Evolutionary conservation across 164 flowering plant genomes (phyloP), one percentile per base, ranked within the genome.

Genomic region (Stephania cephalantha): DNA sequence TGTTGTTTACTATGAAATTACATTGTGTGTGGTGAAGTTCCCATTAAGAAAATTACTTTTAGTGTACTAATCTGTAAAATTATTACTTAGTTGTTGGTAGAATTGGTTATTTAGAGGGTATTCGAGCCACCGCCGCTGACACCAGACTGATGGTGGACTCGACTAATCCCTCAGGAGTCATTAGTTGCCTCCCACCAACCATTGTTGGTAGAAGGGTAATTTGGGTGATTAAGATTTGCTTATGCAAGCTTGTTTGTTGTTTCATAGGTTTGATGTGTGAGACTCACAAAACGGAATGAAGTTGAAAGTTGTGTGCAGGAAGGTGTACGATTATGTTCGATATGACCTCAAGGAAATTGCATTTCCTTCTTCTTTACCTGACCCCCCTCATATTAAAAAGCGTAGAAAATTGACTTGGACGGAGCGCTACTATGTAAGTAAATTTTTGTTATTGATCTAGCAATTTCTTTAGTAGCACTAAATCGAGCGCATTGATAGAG

Each of bases 341-440:
- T 87, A 91, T 74, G 99, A 95, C 84, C 82, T 90, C 69, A 93
- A 91, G 81, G 98, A 95, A 81, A 93, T 93, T 66, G 94, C 94
- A 4, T 93, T 91, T 70, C 97, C 98, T 65, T 91, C 98, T 3
- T 93, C 97, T 5, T 82, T 93, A 76, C 94, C 92, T 1, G 92
- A 93, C 78, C 98, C 98, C 52, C 94, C 94, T 74, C 86, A 85
- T 73, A 30, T 86, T 4, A 84, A 82, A 66, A 88, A 87, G 85
- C 87, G 84, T 6, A 86, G 83, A 5, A 89, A 89, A 74, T 79
- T 90, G 76, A 89, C 97, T 64, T 88, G 88, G 94, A 83, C 82
- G 58, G 94, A 91, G 50, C 83, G 87, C 4, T 87, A 72, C 76
- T 68, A 76, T 71, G 97, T 92, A 82, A 80, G 87, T 81, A 30